Percentiles rank a stretch among this genome's conserved stretches.
phyloP scores from a whole-genome alignment of 495 filamentous ascomycete genomes.

The Aspergillus bridgeri region DNA sequence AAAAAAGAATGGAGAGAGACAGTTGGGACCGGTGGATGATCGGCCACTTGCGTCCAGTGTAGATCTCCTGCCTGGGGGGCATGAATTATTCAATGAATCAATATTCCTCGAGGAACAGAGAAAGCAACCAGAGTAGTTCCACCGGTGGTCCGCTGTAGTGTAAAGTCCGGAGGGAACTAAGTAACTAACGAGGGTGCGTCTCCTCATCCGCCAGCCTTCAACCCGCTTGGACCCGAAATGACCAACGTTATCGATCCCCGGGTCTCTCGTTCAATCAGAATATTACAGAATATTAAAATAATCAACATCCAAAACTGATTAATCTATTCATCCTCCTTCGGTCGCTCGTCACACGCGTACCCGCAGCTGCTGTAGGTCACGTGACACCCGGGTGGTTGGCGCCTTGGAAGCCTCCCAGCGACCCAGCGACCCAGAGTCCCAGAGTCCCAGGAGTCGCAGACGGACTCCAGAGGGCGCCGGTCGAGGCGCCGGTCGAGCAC shows the following conservation, averaged over 20 bases:
- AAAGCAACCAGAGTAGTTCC: too few relatives aligned
- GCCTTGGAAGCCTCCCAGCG: too few relatives aligned
- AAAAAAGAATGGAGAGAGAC: background rate
- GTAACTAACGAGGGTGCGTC: background rate
- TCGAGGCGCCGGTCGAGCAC: slow-evolving; percentile 5
- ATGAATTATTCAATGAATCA: background rate
- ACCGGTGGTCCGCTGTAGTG: background rate
- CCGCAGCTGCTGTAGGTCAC: slow-evolving; percentile 22
- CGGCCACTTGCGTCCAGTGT: slow-evolving; percentile 14
- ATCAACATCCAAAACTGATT: too few relatives aligned
- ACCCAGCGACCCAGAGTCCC: too few relatives aligned
- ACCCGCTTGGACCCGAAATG: background rate
- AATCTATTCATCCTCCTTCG: too few relatives aligned
- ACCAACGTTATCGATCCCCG: slow-evolving; percentile 2
- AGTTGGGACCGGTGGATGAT: slow-evolving; percentile 8
- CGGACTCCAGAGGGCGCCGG: background rate
- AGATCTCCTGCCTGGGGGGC: slow-evolving; percentile 11
- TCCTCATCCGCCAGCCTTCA: background rate
- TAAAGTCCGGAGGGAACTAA: background rate
- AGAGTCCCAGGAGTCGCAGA: too few relatives aligned
- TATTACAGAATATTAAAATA: too few relatives aligned
- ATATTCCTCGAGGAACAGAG: background rate
- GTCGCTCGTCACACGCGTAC: slow-evolving; percentile 13
- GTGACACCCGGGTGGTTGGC: slow-evolving; percentile 12
- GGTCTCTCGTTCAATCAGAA: background rate